Evolutionary conservation across 345 rosid species (phyloP), one percentile per base, ranked within the genome.

Genomic region (Eucalyptus shirleyi): DNA sequence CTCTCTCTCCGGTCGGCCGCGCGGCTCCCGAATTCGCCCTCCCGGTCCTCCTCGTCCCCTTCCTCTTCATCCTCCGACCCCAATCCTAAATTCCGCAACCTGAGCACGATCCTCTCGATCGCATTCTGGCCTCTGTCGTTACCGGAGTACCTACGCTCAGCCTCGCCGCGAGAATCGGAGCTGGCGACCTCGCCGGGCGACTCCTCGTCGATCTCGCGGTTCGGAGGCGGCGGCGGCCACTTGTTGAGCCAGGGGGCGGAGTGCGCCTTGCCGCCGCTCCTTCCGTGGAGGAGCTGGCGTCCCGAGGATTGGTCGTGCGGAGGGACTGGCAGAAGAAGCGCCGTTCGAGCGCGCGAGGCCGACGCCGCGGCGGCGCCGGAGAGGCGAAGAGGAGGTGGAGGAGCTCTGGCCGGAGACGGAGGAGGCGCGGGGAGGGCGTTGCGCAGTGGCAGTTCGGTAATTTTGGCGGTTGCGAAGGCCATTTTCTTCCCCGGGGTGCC

Each of bases 61-160:
- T 93, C 96, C 16, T 93, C 97, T 55, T 94, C 97, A 34, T 94
- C 98, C 81, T 96, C 96, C 6, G 96, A 93, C 9, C 93, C 98
- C 87, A 97, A 82, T 40, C 99, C 99, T 18, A 98, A 86, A 92
- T 98, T 95, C 89, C 99, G 92, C 89, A 98, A 90, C 87, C 99
- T 94, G 65, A 98, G 96, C 80, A 96, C 99, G 47, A 98, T 98
- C 89, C 97, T 93, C 80, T 98, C 97, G 7, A 98, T 94, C 16
- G 99, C 96, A 87, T 88, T 97, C 60, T 95, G 93, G 40, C 96
- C 96, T 92, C 86, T 96, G 72, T 92, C 96, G 72, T 88, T 86
- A 88, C 90, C 90, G 34, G 89, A 65, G 59, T 89, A 93, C 37
- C 91, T 90, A 55, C 88, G 87, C 85, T 89, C 93, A 83, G 90